phyloP scores from a whole-genome alignment of 1,139 yeast genomes.

The Yamadazyma triangularis region DNA sequence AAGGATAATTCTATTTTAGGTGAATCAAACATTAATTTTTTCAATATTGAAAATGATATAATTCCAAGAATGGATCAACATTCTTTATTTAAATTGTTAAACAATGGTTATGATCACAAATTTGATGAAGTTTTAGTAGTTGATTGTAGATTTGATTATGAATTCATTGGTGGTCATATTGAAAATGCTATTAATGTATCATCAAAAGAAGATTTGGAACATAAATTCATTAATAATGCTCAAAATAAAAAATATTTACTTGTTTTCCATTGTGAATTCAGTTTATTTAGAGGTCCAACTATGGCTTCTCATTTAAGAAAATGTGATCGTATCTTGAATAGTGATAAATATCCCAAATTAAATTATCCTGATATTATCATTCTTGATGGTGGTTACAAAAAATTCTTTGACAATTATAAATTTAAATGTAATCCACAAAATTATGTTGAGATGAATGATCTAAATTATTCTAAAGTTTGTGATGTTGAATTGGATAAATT shows the following conservation, averaged over 20 bases:
- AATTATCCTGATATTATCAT: constrained; percentile 86
- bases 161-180: constrained; percentile 89
- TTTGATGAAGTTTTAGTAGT: constrained; percentile 63
- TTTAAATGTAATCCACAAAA: constrained; percentile 66
- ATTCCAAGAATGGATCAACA: constrained; percentile 71
- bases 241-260: constrained; percentile 39
- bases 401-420: constrained; percentile 56
- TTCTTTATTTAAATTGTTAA: constrained; percentile 60
- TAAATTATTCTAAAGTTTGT: constrained; percentile 58
- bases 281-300: constrained; percentile 87
- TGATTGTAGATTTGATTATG: constrained; percentile 92
- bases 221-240: constrained; percentile 26
- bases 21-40: constrained; percentile 39
- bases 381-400: constrained; percentile 86
- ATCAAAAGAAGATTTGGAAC: constrained; percentile 63
- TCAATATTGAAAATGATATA: constrained; percentile 51
- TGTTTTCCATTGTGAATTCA: constrained; percentile 91
- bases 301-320: constrained; percentile 85
- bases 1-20: constrained; percentile 35
- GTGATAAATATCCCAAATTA: constrained; percentile 71
- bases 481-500: constrained; percentile 70
- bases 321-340: constrained; percentile 72
- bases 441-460: constrained; percentile 86
- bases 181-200: constrained; percentile 76
- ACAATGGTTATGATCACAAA: constrained; percentile 47